These are phyloP conservation scores for Exophiala spinifera DNA, from an alignment of 2,329 filamentous ascomycete genomes.

Conservation along the genomic window DNA sequence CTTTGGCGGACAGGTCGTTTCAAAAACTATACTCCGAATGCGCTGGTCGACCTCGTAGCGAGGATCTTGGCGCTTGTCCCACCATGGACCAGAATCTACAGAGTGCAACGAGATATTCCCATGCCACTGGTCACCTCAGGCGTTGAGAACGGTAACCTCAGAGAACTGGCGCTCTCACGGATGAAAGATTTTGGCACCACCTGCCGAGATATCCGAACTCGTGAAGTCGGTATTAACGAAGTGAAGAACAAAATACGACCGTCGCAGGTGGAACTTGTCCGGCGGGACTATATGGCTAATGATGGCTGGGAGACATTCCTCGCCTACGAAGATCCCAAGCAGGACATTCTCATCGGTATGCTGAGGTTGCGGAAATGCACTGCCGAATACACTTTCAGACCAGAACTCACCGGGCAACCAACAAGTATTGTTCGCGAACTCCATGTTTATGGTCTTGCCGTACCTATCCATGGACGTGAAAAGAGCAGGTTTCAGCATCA, in stretches of 20 bases:
- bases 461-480: constrained; percentile 94
- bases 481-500: constrained; percentile 98
- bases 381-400: constrained; percentile 84
- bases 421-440: constrained; percentile 91
- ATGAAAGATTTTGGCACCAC: constrained; percentile 99
- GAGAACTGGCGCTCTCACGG: constrained; percentile 86
- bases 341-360: constrained; percentile 92
- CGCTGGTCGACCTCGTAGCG: constrained; percentile 89
- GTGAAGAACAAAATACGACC: constrained; percentile 98
- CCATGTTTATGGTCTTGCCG: constrained; percentile 94
- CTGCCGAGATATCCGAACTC: constrained; percentile 91
- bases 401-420: constrained; percentile 79
- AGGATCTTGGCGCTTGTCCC: constrained; percentile 93
- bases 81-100: constrained; percentile 97
- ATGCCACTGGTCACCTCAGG: constrained; percentile 99
- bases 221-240: constrained; percentile 97
- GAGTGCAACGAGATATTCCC: constrained; percentile 97
- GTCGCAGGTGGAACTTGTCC: constrained; percentile 90
- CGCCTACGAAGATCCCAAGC: constrained; percentile 96
- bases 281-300: constrained; percentile 91
- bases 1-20: constrained; percentile 95
- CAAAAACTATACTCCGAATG: constrained; percentile 98
- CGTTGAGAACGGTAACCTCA: constrained; percentile 94
- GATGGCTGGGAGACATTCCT: constrained; percentile 98
- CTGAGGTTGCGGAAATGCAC: constrained; percentile 88